Conservation (phyloP, 257 asterid genomes). For the Solanum verrucosum region DNA sequence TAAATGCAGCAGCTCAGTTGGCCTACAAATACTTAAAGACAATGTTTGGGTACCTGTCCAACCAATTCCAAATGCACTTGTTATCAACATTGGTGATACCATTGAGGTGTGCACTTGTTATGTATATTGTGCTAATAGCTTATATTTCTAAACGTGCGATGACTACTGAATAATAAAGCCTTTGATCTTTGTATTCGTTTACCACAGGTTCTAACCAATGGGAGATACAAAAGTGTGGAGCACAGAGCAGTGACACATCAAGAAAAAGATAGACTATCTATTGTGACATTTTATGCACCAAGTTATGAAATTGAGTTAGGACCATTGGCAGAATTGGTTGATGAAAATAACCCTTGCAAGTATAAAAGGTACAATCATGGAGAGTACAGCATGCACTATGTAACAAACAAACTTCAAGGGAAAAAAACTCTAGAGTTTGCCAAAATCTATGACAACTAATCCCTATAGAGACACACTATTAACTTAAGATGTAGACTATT, state of each 20-base stretch:
- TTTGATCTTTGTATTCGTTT: neutral
- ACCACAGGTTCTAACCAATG: slow-evolving; percentile 76
- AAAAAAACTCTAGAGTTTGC: slow-evolving; percentile 85
- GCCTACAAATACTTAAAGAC: slow-evolving; percentile 74
- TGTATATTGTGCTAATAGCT: neutral
- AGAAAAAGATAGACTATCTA: slow-evolving; percentile 72
- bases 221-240: slow-evolving; percentile 91
- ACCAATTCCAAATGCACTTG: slow-evolving; percentile 76
- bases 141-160: neutral
- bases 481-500: neutral
- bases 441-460: slow-evolving; percentile 14
- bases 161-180: neutral
- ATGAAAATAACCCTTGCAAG: slow-evolving; percentile 47
- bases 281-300: slow-evolving; percentile 96
- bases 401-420: slow-evolving; percentile 83
- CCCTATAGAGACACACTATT: neutral
- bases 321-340: slow-evolving; percentile 49
- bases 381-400: slow-evolving; percentile 85
- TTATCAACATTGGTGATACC: slow-evolving; percentile 89
- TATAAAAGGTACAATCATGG: slow-evolving; percentile 90
- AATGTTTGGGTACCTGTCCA: slow-evolving; percentile 57
- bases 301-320: slow-evolving; percentile 75
- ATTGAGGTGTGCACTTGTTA: slow-evolving; percentile 45
- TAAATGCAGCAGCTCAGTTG: slow-evolving; percentile 52
- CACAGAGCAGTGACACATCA: slow-evolving; percentile 85